Percentiles rank a stretch among this genome's conserved stretches.
Conservation (phyloP, 1,284 basidiomycete species). For the Ustilago xerochloae region DNA sequence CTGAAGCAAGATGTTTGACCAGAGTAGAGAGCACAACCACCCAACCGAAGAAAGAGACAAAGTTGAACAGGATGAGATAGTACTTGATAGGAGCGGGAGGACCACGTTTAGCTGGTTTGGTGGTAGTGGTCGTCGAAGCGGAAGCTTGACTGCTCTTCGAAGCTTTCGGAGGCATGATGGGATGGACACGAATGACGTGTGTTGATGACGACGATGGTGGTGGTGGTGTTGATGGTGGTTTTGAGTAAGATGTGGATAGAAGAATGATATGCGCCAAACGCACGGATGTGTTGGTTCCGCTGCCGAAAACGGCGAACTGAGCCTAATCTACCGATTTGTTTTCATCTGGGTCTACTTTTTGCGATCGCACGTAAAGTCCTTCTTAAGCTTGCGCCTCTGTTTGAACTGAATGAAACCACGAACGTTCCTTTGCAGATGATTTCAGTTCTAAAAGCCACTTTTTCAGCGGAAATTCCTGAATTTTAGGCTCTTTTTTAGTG, state of each 20-base stretch:
- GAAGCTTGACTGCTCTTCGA: constrained; percentile 20
- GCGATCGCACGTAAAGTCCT: too few relatives aligned
- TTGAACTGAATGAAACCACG: not conserved
- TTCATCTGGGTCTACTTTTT: too few relatives aligned
- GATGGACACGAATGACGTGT: too few relatives aligned
- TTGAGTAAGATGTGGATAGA: not conserved
- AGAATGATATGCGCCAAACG: not conserved
- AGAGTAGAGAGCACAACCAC: constrained; percentile 52
- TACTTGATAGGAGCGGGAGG: constrained; percentile 35
- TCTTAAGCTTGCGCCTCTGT: too few relatives aligned
- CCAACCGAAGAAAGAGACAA: constrained; percentile 63
- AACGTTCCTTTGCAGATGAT: constrained; percentile 5
- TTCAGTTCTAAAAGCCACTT: not conserved
- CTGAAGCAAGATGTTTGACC: constrained; percentile 57
- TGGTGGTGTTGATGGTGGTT: constrained; percentile 1
- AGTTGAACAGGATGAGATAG: constrained; percentile 58
- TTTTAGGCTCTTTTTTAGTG: not conserved
- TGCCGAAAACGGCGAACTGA: too few relatives aligned
- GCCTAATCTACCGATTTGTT: too few relatives aligned
- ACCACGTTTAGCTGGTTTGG: constrained; percentile 33
- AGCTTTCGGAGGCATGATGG: constrained; percentile 42
- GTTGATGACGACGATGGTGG: not conserved
- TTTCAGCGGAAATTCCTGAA: not conserved
- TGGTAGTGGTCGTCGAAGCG: constrained; percentile 12
- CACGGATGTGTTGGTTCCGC: constrained; percentile 17